Percentiles rank a stretch among this genome's conserved stretches.
These are phyloP conservation scores for Phyllostachys edulis DNA, from an alignment of 176 grass and related monocot species.

Conservation along the genomic window DNA sequence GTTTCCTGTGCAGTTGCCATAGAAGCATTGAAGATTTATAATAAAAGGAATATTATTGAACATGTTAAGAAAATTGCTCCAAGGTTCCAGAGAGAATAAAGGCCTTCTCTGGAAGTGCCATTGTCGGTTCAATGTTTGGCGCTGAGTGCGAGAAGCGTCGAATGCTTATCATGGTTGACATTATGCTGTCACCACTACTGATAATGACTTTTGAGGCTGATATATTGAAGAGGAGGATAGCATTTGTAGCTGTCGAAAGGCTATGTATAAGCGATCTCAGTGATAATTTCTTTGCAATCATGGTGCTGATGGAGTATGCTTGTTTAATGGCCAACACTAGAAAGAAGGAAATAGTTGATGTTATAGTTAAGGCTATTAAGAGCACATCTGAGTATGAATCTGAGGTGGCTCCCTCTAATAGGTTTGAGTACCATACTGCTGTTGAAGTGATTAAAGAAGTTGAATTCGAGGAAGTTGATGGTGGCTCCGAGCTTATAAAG, in stretches of 20 bases:
- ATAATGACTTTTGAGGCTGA: constrained; percentile 64
- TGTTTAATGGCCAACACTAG: too few species aligned
- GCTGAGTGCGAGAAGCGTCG: constrained; percentile 87
- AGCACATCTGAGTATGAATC: too few species aligned
- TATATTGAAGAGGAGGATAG: too few species aligned
- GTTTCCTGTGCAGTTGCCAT: constrained; percentile 86
- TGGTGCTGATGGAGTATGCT: too few species aligned
- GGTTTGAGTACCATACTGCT: constrained; percentile 85
- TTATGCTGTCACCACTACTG: constrained; percentile 84
- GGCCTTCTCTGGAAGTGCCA: constrained; percentile 73
- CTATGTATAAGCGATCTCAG: too few species aligned
- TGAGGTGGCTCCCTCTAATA: too few species aligned
- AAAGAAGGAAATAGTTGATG: too few species aligned
- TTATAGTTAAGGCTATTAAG: too few species aligned
- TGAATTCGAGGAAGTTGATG: constrained; percentile 77
- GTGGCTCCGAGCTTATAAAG: not conserved
- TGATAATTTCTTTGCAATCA: too few species aligned
- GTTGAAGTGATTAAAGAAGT: constrained; percentile 82
- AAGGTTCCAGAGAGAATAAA: constrained; percentile 90
- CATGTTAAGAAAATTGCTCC: constrained; percentile 60
- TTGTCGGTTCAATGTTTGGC: constrained; percentile 84
- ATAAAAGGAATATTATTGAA: constrained; percentile 72
- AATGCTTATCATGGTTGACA: constrained; percentile 75
- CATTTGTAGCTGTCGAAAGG: too few species aligned
- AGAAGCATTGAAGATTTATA: constrained; percentile 88